These are phyloP conservation scores for Elongisporangium anandrum DNA, from an alignment of 352 stramenopile species.

Conservation along the genomic window DNA sequence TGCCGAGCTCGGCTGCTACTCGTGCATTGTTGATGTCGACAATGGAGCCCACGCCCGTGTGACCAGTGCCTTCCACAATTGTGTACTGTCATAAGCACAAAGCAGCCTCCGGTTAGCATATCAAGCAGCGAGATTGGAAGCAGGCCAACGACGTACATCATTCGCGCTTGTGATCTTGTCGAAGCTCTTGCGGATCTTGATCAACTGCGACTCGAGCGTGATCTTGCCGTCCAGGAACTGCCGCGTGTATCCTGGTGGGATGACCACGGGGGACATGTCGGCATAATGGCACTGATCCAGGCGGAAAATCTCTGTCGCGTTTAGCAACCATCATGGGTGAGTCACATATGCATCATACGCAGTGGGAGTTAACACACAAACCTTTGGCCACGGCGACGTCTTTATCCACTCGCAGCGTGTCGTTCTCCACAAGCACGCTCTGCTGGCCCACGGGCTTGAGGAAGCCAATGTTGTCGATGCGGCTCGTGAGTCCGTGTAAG, in stretches of 20 bases:
- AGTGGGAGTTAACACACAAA: constrained; percentile 7
- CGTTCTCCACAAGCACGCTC: constrained; percentile 66
- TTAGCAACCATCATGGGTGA: not conserved
- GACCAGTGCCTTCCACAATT: constrained; percentile 81
- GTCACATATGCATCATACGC: constrained; percentile 41
- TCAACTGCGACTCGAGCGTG: constrained; percentile 66
- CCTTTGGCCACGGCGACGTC: constrained; percentile 88
- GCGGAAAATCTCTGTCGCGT: constrained; percentile 88
- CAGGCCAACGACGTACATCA: constrained; percentile 28
- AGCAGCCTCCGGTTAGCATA: constrained; percentile 1
- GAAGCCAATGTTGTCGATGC: constrained; percentile 88
- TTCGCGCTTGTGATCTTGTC: constrained; percentile 53
- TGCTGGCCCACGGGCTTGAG: constrained; percentile 96
- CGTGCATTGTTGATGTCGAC: constrained; percentile 96
- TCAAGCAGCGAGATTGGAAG: not conserved
- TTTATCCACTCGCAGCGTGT: constrained; percentile 87
- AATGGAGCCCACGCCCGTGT: constrained; percentile 96
- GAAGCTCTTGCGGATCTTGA: constrained; percentile 69
- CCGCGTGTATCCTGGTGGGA: constrained; percentile 94
- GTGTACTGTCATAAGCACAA: constrained; percentile 41
- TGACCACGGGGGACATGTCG: constrained; percentile 96
- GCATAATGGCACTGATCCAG: constrained; percentile 90
- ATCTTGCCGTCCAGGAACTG: constrained; percentile 94
- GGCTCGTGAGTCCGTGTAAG: constrained; percentile 90
- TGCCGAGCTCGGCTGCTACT: constrained; percentile 88